A percentile compares a stretch with the other conserved stretches of the same genome.
phyloP scores from a whole-genome alignment of 768 basidiomycete genomes.

The Suillus subalutaceus region DNA sequence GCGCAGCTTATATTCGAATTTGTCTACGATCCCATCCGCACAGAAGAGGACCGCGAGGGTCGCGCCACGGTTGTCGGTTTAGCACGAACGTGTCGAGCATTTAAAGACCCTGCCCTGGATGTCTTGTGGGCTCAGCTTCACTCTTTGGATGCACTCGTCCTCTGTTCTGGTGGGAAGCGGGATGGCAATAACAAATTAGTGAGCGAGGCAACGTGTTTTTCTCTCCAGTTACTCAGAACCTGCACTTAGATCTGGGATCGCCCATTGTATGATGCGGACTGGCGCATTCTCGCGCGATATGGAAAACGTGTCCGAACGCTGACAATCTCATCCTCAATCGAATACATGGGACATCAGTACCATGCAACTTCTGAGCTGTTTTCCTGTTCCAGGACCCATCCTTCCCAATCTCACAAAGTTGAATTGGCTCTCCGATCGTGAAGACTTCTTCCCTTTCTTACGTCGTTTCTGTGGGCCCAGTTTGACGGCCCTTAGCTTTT shows the following conservation, averaged over 20 bases:
- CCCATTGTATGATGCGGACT: constrained; percentile 8
- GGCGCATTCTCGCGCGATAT: constrained; percentile 5
- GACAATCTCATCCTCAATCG: neutral
- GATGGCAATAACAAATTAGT: neutral
- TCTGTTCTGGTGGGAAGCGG: constrained; percentile 7
- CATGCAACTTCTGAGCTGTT: constrained; percentile 1
- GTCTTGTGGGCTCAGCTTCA: constrained; percentile 12
- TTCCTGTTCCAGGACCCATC: constrained; percentile 15
- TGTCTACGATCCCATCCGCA: constrained; percentile 13
- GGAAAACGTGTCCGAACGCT: constrained; percentile 4
- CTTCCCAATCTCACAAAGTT: constrained; percentile 32
- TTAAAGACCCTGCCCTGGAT: constrained; percentile 11
- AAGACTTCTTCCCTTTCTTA: constrained; percentile 2
- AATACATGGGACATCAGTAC: neutral
- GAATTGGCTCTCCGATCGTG: constrained; percentile 17
- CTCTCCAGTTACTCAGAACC: neutral
- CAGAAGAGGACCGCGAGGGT: neutral
- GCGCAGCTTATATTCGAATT: constrained; percentile 25
- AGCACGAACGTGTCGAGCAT: constrained; percentile 10
- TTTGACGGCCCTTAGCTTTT: neutral
- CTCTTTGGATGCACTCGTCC: constrained; percentile 8
- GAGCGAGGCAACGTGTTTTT: neutral
- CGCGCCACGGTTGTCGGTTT: neutral
- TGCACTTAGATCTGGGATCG: constrained; percentile 3
- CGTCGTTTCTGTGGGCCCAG: constrained; percentile 1